phyloP scores from a whole-genome alignment of 352 stramenopile species.

The Pythium biforme region DNA sequence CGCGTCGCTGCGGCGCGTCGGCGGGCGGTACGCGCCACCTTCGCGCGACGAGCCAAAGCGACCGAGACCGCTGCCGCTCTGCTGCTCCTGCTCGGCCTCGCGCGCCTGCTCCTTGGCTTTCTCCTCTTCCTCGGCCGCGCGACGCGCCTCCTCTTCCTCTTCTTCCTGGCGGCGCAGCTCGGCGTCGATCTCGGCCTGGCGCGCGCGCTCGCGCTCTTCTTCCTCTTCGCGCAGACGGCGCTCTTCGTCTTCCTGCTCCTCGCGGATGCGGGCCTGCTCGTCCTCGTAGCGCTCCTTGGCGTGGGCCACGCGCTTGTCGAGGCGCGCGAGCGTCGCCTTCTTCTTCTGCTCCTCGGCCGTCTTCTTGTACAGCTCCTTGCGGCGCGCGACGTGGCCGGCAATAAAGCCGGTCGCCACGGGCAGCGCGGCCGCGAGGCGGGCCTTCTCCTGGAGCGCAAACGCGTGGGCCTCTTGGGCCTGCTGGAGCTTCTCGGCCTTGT shows the following conservation, averaged over 20 bases:
- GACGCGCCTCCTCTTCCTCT: constrained; percentile 44
- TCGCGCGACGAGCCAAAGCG: constrained; percentile 20
- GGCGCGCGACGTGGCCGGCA: constrained; percentile 69
- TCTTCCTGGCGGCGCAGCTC: constrained; percentile 69
- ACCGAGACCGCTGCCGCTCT: constrained; percentile 13
- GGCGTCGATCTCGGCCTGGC: constrained; percentile 60
- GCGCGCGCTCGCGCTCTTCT: constrained; percentile 51
- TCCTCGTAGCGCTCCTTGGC: constrained; percentile 72
- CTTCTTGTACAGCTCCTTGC: constrained; percentile 88
- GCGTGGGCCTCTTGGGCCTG: constrained; percentile 87
- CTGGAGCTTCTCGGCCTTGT: constrained; percentile 81
- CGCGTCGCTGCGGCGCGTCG: constrained; percentile 31
- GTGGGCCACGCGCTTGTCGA: constrained; percentile 61
- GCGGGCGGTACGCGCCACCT: constrained; percentile 29
- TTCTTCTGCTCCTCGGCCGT: constrained; percentile 85
- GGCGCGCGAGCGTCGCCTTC: constrained; percentile 62
- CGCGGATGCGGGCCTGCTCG: constrained; percentile 56
- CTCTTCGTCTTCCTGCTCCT: constrained; percentile 65
- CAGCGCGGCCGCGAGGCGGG: constrained; percentile 64
- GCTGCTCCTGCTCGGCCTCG: constrained; percentile 9
- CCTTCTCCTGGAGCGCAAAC: constrained; percentile 87
- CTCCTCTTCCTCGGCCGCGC: constrained; percentile 44
- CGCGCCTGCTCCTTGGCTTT: constrained; percentile 27
- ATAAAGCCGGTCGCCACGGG: constrained; percentile 77
- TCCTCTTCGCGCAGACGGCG: constrained; percentile 57